Evolutionary conservation across 495 filamentous ascomycete species (phyloP), one percentile per base, ranked within the genome.

Genomic region (Talaromyces wortmannii): DNA sequence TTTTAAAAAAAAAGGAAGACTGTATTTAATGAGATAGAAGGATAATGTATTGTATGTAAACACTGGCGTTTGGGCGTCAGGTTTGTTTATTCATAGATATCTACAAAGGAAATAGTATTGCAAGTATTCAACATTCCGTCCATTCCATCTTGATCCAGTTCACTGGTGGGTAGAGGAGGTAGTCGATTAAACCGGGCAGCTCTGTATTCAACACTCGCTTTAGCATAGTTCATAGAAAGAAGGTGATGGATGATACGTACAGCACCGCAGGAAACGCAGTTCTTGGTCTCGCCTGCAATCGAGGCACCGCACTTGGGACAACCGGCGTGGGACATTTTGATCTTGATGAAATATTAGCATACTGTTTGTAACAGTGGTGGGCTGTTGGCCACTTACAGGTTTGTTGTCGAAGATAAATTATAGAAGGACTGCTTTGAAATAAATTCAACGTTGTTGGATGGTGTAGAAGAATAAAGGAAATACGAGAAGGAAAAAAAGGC

Each of bases 251-350:
- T 13, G 31, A 17, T 13, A 54, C 62, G 55, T 58, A 74, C 70
- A 50, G 55, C 63, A 54, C 68, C 68, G 56, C 70, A 74, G 18
- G 64, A 62, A 31, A 23, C 16, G 60, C 70, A 73, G 44, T 59
- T 69, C 67, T 74, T 74, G 31, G 29, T 61, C 7, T 57, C 65
- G 43, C 63, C 62, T 6, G 51, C 6, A 53, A 69, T 71, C 43
- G 42, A 31, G 23, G 65, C 66, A 31, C 63, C 63, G 62, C 68
- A 74, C 13, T 59, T 62, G 50, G 70, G 70, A 56, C 70, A 74
- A 57, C 55, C 40, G 43, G 42, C 50, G 64, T 70, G 67, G 44
- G 47, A 43, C 47, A 52, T 52, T 13, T 46, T 50, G 33, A 40
- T 40, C 36, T 40, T 2, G 23, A 23, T 23, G 4, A 23, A 23